Percentiles rank a stretch among this genome's conserved stretches.
phyloP scores from a whole-genome alignment of 2,329 filamentous ascomycete species.

The Neofusicoccum cordaticola region DNA sequence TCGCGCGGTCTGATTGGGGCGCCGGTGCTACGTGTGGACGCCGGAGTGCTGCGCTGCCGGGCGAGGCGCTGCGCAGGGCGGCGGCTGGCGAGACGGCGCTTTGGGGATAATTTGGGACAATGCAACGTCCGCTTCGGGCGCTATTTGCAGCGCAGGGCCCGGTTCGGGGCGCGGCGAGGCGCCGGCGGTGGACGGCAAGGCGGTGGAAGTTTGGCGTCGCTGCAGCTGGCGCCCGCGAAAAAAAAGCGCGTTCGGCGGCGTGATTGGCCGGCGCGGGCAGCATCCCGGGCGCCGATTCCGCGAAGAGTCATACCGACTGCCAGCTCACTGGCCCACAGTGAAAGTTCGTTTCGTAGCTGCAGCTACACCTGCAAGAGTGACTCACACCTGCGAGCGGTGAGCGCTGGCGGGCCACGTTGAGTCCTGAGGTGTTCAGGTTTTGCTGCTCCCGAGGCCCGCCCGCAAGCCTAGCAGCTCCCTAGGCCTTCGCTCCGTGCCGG shows the following conservation, averaged over 20 bases:
- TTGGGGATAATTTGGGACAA: neutral
- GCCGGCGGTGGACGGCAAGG: constrained; percentile 1
- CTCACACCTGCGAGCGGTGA: constrained; percentile 16
- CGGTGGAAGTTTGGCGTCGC: neutral
- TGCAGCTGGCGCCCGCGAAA: constrained; percentile 4
- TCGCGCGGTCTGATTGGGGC: constrained; percentile 2
- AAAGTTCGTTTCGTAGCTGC: constrained; percentile 16
- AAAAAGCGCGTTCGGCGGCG: constrained; percentile 3
- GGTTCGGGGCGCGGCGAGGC: neutral
- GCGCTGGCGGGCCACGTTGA: constrained; percentile 9
- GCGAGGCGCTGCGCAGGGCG: neutral
- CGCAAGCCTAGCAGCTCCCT: neutral
- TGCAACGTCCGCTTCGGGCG: neutral
- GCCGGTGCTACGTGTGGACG: constrained; percentile 1
- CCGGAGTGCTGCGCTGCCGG: constrained; percentile 11
- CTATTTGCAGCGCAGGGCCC: constrained; percentile 8
- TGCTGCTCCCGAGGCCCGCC: neutral
- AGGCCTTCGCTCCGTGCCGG: neutral
- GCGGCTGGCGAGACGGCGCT: constrained; percentile 6
- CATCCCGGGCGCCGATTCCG: neutral
- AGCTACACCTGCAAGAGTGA: constrained; percentile 14
- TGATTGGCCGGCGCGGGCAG: constrained; percentile 5
- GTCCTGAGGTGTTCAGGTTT: neutral
- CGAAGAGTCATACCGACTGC: constrained; percentile 13
- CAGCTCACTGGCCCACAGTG: constrained; percentile 17